phyloP scores from a whole-genome alignment of 2,329 filamentous ascomycete genomes.

The Alternaria arbusti region DNA sequence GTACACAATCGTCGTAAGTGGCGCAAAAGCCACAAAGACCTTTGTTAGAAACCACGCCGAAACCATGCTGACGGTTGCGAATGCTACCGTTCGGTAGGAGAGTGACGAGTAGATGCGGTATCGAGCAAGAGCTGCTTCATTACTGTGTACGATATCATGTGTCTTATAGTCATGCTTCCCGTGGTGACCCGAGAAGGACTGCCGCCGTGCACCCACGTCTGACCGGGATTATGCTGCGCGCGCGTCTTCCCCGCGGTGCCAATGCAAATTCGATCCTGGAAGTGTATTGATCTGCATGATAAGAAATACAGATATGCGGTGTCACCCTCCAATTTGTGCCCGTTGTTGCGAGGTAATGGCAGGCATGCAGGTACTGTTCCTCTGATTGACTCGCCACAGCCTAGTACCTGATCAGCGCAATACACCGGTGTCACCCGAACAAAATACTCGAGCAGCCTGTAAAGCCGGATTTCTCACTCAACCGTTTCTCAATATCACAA shows the following conservation, averaged over 20 bases:
- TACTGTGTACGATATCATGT: not conserved
- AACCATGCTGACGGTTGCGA: conserved; percentile 25
- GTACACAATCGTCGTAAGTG: conserved; percentile 19
- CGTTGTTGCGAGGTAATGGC: not conserved
- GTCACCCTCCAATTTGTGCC: not conserved
- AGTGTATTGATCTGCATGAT: conserved; percentile 24
- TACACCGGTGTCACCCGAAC: not conserved
- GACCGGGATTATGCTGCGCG: conserved; percentile 8
- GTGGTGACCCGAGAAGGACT: conserved; percentile 7
- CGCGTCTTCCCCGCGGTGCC: conserved; percentile 13
- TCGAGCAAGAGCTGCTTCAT: not conserved
- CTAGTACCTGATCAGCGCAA: not conserved
- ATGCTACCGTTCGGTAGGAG: not conserved
- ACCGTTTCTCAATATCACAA: not conserved
- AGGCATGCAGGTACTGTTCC: conserved; percentile 1
- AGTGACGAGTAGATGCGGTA: not conserved
- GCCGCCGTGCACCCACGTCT: conserved; percentile 19
- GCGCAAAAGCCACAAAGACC: conserved; percentile 27
- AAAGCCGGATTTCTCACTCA: not conserved
- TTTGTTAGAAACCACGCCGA: conserved; percentile 24
- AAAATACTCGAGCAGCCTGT: not conserved
- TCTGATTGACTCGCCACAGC: not conserved
- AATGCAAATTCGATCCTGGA: conserved; percentile 12
- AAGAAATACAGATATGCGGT: conserved; percentile 7
- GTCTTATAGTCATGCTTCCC: conserved; percentile 19